These are phyloP conservation scores for Vachellia pachyceras DNA, from an alignment of 306 rosid genomes.

Conservation along the genomic window DNA sequence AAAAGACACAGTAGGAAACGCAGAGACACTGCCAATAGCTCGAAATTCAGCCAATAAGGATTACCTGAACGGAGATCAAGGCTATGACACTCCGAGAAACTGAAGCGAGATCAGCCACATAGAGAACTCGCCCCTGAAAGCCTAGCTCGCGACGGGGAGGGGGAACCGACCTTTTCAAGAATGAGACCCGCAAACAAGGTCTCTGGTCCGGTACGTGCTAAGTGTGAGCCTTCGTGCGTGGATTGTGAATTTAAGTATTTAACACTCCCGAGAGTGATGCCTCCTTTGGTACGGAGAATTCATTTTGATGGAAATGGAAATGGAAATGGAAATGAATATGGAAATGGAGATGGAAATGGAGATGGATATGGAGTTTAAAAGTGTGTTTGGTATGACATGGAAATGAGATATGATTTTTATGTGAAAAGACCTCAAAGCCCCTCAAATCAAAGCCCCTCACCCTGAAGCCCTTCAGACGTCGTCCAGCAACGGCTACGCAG, in stretches of 20 bases:
- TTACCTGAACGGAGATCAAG: constrained; percentile 52
- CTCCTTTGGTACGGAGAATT: too few relatives aligned
- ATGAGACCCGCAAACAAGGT: neutral
- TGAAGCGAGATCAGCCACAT: constrained; percentile 40
- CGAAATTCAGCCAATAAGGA: neutral
- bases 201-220: constrained; percentile 23
- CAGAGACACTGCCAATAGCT: neutral
- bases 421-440: too few relatives aligned
- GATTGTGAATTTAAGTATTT: neutral
- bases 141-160: neutral
- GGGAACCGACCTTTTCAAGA: constrained; percentile 5
- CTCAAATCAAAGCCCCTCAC: too few relatives aligned
- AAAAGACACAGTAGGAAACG: constrained; percentile 3
- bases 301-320: too few relatives aligned
- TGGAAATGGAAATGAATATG: too few relatives aligned
- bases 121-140: constrained; percentile 15
- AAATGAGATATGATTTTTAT: too few relatives aligned
- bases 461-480: too few relatives aligned
- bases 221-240: constrained; percentile 1
- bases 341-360: too few relatives aligned
- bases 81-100: constrained; percentile 29
- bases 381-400: too few relatives aligned
- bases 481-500: too few relatives aligned
- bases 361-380: too few relatives aligned
- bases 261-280: too few relatives aligned